These are phyloP conservation scores for Cajanus cajan DNA, from an alignment of 306 rosid species.

Conservation along the genomic window DNA sequence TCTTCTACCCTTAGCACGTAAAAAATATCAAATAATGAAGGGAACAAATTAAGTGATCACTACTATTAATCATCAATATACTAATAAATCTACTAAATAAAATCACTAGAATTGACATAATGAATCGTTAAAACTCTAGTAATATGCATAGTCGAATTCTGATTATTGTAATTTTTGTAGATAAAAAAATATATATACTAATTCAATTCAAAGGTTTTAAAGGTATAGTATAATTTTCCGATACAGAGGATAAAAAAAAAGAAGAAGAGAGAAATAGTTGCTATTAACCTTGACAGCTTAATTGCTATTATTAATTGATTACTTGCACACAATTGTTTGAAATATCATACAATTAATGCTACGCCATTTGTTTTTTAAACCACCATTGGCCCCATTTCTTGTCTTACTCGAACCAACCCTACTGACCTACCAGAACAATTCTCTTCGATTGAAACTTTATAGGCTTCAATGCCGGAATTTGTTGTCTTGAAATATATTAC, in stretches of 20 bases:
- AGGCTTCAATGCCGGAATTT: neutral
- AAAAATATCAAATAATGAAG: neutral
- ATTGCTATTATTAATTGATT: constrained; percentile 23
- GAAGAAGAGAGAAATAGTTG: neutral
- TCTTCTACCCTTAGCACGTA: neutral
- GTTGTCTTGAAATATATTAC: neutral
- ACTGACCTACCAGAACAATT: constrained; percentile 30
- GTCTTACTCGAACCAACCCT: constrained; percentile 35
- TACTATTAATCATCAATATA: too few relatives aligned
- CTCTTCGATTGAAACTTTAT: neutral
- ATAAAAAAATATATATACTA: neutral
- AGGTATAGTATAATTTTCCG: neutral
- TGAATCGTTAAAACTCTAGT: too few relatives aligned
- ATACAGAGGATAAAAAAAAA: neutral
- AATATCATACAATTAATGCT: constrained; percentile 19
- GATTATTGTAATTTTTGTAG: too few relatives aligned
- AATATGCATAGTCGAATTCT: too few relatives aligned
- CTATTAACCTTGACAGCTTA: constrained; percentile 30
- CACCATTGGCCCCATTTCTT: constrained; percentile 21
- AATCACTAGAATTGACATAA: too few relatives aligned
- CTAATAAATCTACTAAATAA: too few relatives aligned
- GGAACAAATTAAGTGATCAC: too few relatives aligned
- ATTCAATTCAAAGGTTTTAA: neutral
- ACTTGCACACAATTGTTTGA: constrained; percentile 20
- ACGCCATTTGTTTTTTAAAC: constrained; percentile 13